Percentiles rank a stretch among this genome's conserved stretches.
These are phyloP conservation scores for Ensete glaucum DNA, from an alignment of 176 grass and related monocot genomes.

Conservation along the genomic window DNA sequence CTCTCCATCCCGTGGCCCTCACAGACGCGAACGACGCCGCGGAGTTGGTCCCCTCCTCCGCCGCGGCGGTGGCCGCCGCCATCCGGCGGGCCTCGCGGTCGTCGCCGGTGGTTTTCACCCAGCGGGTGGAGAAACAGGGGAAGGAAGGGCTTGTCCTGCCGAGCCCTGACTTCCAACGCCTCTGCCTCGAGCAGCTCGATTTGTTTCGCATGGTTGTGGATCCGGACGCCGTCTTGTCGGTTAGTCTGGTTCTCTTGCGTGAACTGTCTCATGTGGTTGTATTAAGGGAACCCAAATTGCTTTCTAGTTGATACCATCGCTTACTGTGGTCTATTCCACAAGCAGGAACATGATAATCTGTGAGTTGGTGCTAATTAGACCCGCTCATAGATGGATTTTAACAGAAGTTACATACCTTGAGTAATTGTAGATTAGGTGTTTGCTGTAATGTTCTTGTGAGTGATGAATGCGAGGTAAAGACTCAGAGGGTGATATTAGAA, in stretches of 20 bases:
- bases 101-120: slow-evolving; percentile 49
- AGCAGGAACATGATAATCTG: neutral
- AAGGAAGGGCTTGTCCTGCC: slow-evolving; percentile 25
- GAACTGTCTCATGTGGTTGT: neutral
- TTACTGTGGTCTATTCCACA: neutral
- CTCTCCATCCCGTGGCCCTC: slow-evolving; percentile 19
- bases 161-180: slow-evolving; percentile 50
- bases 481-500: neutral
- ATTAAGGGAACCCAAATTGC: neutral
- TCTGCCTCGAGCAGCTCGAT: slow-evolving; percentile 63
- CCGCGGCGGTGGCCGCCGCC: slow-evolving; percentile 38
- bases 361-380: neutral
- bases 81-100: slow-evolving; percentile 43
- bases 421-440: neutral
- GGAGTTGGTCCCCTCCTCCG: slow-evolving; percentile 32
- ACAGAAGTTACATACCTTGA: neutral
- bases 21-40: neutral
- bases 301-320: neutral
- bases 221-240: slow-evolving; percentile 43
- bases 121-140: slow-evolving; percentile 17
- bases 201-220: slow-evolving; percentile 50
- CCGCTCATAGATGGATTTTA: neutral
- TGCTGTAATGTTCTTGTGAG: neutral
- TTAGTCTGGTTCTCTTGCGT: slow-evolving; percentile 14
- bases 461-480: neutral